phyloP scores from a whole-genome alignment of 441 rosid genomes.

The Mallotus japonicus region DNA sequence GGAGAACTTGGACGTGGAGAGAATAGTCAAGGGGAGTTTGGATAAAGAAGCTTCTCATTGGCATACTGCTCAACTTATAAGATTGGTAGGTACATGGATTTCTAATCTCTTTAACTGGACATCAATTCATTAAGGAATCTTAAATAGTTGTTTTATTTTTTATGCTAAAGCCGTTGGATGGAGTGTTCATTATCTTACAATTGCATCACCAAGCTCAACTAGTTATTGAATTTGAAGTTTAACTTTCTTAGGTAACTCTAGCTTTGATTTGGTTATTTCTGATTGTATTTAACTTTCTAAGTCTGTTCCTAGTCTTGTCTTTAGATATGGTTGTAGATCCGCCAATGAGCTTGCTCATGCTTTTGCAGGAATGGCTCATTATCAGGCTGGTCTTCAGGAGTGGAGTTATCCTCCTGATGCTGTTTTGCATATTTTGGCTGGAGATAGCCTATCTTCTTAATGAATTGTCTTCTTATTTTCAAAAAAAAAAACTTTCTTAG shows the following conservation, averaged over 20 bases:
- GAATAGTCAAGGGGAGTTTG: conserved; percentile 17
- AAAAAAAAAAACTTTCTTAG: background rate
- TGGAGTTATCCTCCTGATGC: no score
- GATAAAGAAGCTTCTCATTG: conserved; percentile 47
- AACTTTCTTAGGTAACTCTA: background rate
- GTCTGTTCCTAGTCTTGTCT: no score
- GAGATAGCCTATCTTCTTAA: no score
- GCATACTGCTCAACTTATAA: conserved; percentile 58
- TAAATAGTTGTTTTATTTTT: background rate
- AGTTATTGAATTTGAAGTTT: background rate
- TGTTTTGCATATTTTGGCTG: no score
- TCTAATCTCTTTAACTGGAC: background rate
- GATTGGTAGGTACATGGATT: conserved; percentile 48
- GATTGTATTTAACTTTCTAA: no score
- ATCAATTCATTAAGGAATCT: conserved; percentile 5
- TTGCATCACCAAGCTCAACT: background rate
- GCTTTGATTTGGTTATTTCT: no score
- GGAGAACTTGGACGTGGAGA: conserved; percentile 36
- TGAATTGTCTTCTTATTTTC: no score
- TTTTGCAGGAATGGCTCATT: no score
- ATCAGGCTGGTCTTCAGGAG: no score
- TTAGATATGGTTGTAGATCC: no score
- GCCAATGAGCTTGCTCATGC: no score
- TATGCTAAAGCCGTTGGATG: background rate
- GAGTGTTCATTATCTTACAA: background rate